Conservation (phyloP, 768 basidiomycete species). For the Boletus sp. region DNA sequence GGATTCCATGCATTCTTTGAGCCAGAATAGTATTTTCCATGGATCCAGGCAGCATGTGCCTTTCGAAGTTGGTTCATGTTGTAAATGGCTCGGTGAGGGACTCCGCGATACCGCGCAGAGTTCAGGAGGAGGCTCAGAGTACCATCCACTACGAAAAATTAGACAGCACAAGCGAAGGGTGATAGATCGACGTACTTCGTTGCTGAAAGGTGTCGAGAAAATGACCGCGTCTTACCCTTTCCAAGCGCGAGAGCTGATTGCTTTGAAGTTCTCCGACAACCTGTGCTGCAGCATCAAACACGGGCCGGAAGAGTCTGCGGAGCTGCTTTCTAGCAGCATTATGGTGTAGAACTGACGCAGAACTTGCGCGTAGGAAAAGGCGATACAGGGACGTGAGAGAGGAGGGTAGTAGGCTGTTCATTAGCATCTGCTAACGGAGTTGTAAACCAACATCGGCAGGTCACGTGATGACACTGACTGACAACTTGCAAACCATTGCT, state of each 20-base stretch:
- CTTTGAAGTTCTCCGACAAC: slow-evolving; percentile 43
- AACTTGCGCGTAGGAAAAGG: slow-evolving; percentile 53
- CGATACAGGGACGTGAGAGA: slow-evolving; percentile 59
- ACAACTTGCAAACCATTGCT: neutral
- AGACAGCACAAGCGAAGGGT: slow-evolving; percentile 2
- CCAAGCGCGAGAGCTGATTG: slow-evolving; percentile 18
- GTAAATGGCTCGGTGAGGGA: slow-evolving; percentile 56
- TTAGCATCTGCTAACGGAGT: neutral
- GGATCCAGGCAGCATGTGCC: slow-evolving; percentile 26
- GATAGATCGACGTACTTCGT: slow-evolving; percentile 42
- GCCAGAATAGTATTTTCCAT: slow-evolving; percentile 18
- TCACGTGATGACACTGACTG: slow-evolving; percentile 12
- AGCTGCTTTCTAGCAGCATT: slow-evolving; percentile 42
- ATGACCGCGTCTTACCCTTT: slow-evolving; percentile 32
- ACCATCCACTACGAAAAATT: slow-evolving; percentile 55
- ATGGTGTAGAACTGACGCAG: slow-evolving; percentile 59
- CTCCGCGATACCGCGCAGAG: slow-evolving; percentile 61
- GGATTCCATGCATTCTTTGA: slow-evolving; percentile 40
- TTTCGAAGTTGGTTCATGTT: slow-evolving; percentile 44
- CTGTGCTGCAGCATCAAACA: slow-evolving; percentile 50
- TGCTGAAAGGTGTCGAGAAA: slow-evolving; percentile 57
- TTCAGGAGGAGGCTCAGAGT: slow-evolving; percentile 61
- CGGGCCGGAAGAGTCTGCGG: slow-evolving; percentile 50
- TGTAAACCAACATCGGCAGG: neutral
- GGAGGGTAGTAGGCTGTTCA: slow-evolving; percentile 25